A percentile compares a stretch with the other conserved stretches of the same genome.
These are phyloP conservation scores for Rhynchospora tenuis DNA, from an alignment of 176 grass and related monocot species.

Conservation along the genomic window DNA sequence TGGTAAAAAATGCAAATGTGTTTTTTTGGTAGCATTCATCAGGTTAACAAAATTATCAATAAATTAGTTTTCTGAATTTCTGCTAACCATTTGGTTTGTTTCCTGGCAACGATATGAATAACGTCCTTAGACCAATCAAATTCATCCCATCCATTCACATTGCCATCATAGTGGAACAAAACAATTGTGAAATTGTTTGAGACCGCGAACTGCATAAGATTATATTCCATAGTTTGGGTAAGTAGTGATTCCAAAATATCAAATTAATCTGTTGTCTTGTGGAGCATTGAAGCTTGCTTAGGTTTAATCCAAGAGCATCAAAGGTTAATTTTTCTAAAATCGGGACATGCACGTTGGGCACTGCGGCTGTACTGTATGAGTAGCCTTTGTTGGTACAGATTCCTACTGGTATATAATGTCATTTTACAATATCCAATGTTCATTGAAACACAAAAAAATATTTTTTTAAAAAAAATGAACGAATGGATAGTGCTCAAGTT, in stretches of 20 bases:
- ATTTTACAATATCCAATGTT: neutral
- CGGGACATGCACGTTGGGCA: neutral
- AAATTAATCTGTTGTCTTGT: neutral
- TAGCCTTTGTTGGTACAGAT: neutral
- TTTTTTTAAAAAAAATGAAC: neutral
- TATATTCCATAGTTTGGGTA: neutral
- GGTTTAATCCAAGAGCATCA: neutral
- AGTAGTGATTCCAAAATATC: neutral
- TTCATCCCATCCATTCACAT: conserved; percentile 41
- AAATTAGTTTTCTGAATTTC: neutral
- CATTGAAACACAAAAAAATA: neutral
- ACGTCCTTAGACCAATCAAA: conserved; percentile 45
- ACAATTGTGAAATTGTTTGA: conserved; percentile 40
- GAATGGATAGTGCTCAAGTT: neutral
- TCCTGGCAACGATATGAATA: conserved; percentile 36
- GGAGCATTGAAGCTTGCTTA: too few species aligned
- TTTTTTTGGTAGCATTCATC: neutral
- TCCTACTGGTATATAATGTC: neutral
- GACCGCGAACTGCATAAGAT: conserved; percentile 27
- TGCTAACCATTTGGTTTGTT: conserved; percentile 53
- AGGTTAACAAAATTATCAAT: neutral
- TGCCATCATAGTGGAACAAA: conserved; percentile 47
- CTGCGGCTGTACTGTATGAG: neutral
- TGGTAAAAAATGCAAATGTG: too few species aligned
- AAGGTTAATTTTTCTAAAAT: neutral